Conservation (phyloP, 2,329 filamentous ascomycete genomes). For the Sporothrix mexicana region DNA sequence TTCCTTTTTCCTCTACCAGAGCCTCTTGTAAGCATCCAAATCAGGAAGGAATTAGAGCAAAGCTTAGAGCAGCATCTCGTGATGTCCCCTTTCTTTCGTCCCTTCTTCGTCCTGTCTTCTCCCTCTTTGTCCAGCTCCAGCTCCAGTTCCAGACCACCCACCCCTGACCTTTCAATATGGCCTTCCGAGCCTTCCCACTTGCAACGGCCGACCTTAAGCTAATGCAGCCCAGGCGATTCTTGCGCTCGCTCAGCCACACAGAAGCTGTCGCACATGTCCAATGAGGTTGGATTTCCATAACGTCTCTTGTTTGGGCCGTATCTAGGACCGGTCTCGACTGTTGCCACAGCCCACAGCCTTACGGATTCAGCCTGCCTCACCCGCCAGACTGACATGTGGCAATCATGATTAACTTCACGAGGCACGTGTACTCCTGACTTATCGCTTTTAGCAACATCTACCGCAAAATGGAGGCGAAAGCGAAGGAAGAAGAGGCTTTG, state of each 20-base stretch:
- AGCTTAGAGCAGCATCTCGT: not conserved
- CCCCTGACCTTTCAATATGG: not conserved
- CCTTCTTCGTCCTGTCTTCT: not conserved
- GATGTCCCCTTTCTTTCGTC: conserved; percentile 5
- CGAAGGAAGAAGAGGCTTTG: conserved; percentile 36
- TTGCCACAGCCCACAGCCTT: not conserved
- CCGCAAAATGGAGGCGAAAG: conserved; percentile 34
- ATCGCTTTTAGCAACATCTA: not conserved
- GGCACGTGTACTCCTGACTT: not conserved
- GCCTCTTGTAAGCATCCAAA: conserved; percentile 26
- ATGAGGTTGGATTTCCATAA: conserved; percentile 1
- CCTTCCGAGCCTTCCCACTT: not conserved
- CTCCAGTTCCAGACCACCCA: not conserved
- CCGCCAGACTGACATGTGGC: not conserved
- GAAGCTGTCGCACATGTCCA: conserved; percentile 15
- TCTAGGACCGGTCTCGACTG: not conserved
- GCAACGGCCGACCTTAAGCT: conserved; percentile 23
- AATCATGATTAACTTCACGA: not conserved
- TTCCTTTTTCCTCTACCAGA: not conserved
- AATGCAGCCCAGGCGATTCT: conserved; percentile 17
- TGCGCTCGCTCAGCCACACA: conserved; percentile 19
- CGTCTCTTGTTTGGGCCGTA: not conserved
- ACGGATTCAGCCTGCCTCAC: not conserved
- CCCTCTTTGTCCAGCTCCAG: not conserved
- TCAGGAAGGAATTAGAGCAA: conserved; percentile 5